Evolutionary conservation across 805 yeast genomes (phyloP).

Genomic region (Candida pini): DNA sequence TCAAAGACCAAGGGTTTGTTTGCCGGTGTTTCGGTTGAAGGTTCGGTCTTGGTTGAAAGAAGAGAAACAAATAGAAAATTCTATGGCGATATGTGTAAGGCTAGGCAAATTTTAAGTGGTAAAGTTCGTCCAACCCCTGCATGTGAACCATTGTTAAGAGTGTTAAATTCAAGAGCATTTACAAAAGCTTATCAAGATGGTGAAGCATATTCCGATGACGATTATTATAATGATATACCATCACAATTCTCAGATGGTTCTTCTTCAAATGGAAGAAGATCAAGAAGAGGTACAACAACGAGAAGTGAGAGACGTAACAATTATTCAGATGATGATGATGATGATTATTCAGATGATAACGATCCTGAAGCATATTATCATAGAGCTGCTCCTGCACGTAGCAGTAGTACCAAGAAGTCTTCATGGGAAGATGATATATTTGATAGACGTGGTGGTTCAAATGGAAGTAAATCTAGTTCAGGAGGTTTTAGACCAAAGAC

Average conservation of each 20-base stretch:
- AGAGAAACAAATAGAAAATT: constrained; percentile 95
- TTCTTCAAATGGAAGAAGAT: constrained; percentile 24
- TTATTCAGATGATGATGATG: constrained; percentile 23
- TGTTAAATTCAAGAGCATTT: constrained; percentile 82
- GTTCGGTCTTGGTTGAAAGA: constrained; percentile 93
- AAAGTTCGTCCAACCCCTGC: constrained; percentile 91
- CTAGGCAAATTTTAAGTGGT: constrained; percentile 79
- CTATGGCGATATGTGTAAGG: constrained; percentile 84
- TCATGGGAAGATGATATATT: constrained; percentile 88
- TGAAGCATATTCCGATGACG: constrained; percentile 50
- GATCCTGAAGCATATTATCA: constrained; percentile 26
- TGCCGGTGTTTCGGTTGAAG: constrained; percentile 97
- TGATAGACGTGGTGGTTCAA: constrained; percentile 40
- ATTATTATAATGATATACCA: constrained; percentile 72
- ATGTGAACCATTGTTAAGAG: constrained; percentile 79
- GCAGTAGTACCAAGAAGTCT: too few relatives aligned
- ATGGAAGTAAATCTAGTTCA: constrained; percentile 19
- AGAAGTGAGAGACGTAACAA: constrained; percentile 10
- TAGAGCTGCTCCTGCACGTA: constrained; percentile 12
- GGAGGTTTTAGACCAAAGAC: constrained; percentile 29
- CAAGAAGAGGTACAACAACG: constrained; percentile 13
- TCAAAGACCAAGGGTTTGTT: constrained; percentile 94
- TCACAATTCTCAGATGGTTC: constrained; percentile 56
- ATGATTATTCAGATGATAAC: constrained; percentile 35
- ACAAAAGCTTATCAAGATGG: constrained; percentile 37